These are phyloP conservation scores for Yamadazyma taylorii DNA, from an alignment of 1,139 yeast genomes.

Conservation along the genomic window DNA sequence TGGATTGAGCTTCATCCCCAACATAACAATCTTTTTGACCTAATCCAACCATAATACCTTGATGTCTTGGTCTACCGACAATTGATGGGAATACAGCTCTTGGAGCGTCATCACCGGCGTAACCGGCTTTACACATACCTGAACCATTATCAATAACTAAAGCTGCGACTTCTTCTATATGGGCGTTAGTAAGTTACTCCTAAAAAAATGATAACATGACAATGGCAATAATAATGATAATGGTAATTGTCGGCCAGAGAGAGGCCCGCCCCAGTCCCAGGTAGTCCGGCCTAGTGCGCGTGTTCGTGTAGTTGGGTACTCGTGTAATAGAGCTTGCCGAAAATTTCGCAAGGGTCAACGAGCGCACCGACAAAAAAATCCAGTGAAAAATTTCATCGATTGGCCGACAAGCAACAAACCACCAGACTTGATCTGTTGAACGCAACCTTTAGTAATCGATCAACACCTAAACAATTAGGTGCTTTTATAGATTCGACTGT, in stretches of 20 bases:
- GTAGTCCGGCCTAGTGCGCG: no score
- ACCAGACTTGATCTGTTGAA: no score
- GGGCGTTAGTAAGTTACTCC: conserved; percentile 18
- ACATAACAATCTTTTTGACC: conserved; percentile 99
- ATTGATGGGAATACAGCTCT: conserved; percentile 99
- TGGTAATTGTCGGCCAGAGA: no score
- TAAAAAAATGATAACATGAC: conserved; percentile 10
- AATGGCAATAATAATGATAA: neutral
- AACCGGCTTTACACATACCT: conserved; percentile 99
- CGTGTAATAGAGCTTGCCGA: neutral
- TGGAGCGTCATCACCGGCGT: conserved; percentile 99
- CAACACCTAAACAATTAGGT: no score
- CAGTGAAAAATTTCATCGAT: neutral
- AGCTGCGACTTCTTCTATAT: conserved; percentile 54
- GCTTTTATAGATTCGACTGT: no score
- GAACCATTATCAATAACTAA: conserved; percentile 99
- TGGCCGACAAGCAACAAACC: neutral
- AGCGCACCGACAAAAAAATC: neutral
- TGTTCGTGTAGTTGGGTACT: no score
- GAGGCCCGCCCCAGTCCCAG: no score
- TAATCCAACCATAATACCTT: conserved; percentile 99
- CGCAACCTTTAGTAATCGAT: no score
- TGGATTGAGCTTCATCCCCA: conserved; percentile 99
- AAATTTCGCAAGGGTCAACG: conserved; percentile 3
- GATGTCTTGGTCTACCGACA: conserved; percentile 99